Base-by-base conservation (phyloP, 306 rosid genomes). In the Prunus mira region DNA sequence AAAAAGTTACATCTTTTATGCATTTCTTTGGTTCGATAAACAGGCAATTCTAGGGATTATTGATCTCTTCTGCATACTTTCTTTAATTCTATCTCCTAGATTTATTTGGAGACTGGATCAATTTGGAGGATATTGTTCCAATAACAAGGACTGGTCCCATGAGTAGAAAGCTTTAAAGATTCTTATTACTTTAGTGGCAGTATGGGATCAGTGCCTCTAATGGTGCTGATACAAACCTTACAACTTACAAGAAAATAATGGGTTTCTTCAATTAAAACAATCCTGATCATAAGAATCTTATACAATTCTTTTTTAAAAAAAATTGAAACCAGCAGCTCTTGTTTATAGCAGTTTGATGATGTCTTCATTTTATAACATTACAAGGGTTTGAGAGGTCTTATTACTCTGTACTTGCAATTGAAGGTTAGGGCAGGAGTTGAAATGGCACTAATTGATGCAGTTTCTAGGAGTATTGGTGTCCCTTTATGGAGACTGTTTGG, bases 401-500 rank as follows among this genome's bases (percentile, higher is more conserved):
- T 28, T 18, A 8, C n/a, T 25, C 50, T 66, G n/a, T 72, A 14
- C 58, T 49, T 78, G 80, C 74, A 46, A 62, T 83, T 87, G 84
- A 88, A 95, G 98, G 98, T 90, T 68, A 92, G 98, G 82, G 98
- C 97, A 41, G 98, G 98, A 81, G 87, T 94, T 30, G 98, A 94
- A 82, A 94, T 94, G 97, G 97, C 96, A 13, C 22, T 94, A 75
- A 92, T 94, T 64, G 98, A 95, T 66, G 97, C 98, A 5, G 97
- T 79, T 77, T 96, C 96, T 9, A 92, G 58, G 69, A 87, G 90
- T 82, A 92, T 95, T 13, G 91, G 89, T 1, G 83, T 90, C 65
- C 97, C 98, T 58, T 73, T 95, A 65, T 92, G 97, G 98, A 92
- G 93, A 83, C 90, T 95, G 52, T 92, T 95, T 79, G 97, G 98